phyloP scores from a whole-genome alignment of 2,329 filamentous ascomycete species.

The Xylaria sp. region DNA sequence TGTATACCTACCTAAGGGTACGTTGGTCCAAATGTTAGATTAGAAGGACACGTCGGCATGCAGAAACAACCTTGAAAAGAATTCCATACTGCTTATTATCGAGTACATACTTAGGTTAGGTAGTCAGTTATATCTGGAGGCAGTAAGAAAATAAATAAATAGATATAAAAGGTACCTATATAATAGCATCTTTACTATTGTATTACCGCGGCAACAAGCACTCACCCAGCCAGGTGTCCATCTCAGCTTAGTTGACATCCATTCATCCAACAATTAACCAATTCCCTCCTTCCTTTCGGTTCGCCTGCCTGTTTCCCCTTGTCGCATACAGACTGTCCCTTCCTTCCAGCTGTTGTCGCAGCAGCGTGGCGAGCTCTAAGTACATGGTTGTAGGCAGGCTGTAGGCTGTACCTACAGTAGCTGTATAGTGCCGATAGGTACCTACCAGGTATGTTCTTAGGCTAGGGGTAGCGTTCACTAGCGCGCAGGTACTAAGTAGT shows the following conservation, averaged over 20 bases:
- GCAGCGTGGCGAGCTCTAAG: neutral
- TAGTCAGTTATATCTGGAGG: neutral
- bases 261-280: neutral
- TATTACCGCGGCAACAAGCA: conserved; percentile 34
- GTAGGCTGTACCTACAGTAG: neutral
- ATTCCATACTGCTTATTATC: neutral
- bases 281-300: neutral
- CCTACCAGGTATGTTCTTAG: neutral
- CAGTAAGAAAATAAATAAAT: neutral
- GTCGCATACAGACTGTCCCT: neutral
- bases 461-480: neutral
- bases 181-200: conserved; percentile 23
- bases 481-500: neutral
- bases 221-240: neutral
- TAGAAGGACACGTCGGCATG: neutral
- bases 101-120: neutral
- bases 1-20: too few species aligned
- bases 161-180: neutral
- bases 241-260: conserved; percentile 6
- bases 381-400: too few species aligned
- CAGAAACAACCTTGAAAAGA: neutral
- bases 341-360: neutral
- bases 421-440: neutral
- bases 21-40: neutral
- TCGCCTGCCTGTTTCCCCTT: neutral